These are phyloP conservation scores for Pyricularia sp. DNA, from an alignment of 2,329 filamentous ascomycete genomes.

Conservation along the genomic window DNA sequence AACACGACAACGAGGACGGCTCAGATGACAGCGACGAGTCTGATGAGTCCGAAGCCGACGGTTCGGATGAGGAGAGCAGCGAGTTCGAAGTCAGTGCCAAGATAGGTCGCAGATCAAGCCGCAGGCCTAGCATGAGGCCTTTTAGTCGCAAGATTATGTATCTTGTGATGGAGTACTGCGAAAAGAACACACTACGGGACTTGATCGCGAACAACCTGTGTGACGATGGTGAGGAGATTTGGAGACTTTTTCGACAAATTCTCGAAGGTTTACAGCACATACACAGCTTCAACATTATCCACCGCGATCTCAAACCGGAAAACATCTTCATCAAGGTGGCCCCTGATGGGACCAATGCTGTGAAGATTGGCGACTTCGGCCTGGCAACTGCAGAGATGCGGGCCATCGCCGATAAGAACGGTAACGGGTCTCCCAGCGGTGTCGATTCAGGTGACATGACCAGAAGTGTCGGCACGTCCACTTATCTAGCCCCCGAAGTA, in stretches of 20 bases:
- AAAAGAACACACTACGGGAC: slow-evolving; percentile 84
- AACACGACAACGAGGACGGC: slow-evolving; percentile 23
- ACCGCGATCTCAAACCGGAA: slow-evolving; percentile 91
- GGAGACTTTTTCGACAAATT: slow-evolving; percentile 84
- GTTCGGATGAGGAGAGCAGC: slow-evolving; percentile 11
- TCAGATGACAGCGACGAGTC: slow-evolving; percentile 20
- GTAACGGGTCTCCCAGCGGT: slow-evolving; percentile 11
- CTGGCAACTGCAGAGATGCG: slow-evolving; percentile 82
- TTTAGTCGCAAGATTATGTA: slow-evolving; percentile 63
- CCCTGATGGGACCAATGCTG: slow-evolving; percentile 66
- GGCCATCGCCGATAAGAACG: slow-evolving; percentile 38
- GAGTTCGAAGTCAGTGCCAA: background rate
- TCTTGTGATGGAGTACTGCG: slow-evolving; percentile 98
- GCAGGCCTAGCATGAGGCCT: slow-evolving; percentile 30
- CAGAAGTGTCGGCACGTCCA: slow-evolving; percentile 60
- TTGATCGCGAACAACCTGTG: slow-evolving; percentile 65
- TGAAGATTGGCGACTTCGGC: slow-evolving; percentile 94
- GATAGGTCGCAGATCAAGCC: slow-evolving; percentile 2
- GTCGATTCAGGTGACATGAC: slow-evolving; percentile 53
- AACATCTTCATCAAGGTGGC: slow-evolving; percentile 76
- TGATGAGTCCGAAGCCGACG: slow-evolving; percentile 9
- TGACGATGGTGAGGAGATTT: slow-evolving; percentile 64
- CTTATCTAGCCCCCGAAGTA: slow-evolving; percentile 89
- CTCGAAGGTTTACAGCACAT: slow-evolving; percentile 84
- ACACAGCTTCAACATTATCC: slow-evolving; percentile 81